Evolutionary conservation across 2,329 filamentous ascomycete species (phyloP), one percentile per base, ranked within the genome.

Genomic region (Pseudocercospora ulei): DNA sequence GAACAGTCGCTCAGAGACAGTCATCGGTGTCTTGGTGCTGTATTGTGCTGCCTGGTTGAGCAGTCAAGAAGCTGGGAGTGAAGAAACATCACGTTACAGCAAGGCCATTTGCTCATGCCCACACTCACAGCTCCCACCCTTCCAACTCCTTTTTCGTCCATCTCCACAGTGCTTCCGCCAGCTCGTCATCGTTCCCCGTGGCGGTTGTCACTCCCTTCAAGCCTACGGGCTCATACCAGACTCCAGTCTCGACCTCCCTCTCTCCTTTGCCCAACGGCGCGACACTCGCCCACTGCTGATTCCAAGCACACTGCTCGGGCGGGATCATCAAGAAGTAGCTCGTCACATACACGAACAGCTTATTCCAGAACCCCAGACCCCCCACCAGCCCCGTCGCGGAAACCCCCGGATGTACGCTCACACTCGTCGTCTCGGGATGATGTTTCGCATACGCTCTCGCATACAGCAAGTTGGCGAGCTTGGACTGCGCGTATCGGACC

Each of bases 391-490:
- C 64, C 1, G 69, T 70, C 9, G 60, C 41, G 11, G 71, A 65
- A 13, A 67, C 58, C 7, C 70, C 70, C 0, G 70, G 70, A 43
- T 73, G 69, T 3, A 71, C 46, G 0, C 64, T 57, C 0, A 66
- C 61, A 4, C 56, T 56, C 0, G 60, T 68, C 36, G 73, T 62
- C 2, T 56, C 38, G 1, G 69, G 69, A 44, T 71, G 66, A 0
- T 58, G 59, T 8, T 51, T 41, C 1, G 66, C 65, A 2, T 71
- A 56, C 26, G 65, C 58, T 4, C 57, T 50, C 0, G 65, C 56
- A 48, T 64, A 70, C 0, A 71, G 61, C 7, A 72, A 56, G 28
- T 71, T 71, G 3, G 68, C 67, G 3, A 73, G 60, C 46, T 72
- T 73, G 19, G 62, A 64, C 26, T 66, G 61, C 3, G 65, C 67